Evolutionary conservation across 2,329 filamentous ascomycete genomes (phyloP).

Genomic region (Colletotrichum agaves): DNA sequence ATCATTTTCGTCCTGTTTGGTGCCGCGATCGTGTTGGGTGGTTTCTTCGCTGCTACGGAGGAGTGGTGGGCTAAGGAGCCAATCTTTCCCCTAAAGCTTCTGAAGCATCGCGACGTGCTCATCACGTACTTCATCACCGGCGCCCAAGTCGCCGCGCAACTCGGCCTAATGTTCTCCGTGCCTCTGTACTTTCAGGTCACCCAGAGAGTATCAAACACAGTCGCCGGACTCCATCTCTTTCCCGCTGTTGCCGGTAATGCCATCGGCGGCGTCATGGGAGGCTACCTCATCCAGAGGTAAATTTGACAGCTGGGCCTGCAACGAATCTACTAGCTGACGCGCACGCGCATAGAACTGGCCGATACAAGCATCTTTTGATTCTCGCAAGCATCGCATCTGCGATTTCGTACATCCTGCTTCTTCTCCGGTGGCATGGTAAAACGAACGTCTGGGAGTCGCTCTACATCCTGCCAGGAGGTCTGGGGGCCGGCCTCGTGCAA

Average conservation of each 20-base stretch:
- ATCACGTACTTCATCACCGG: slow-evolving; percentile 63
- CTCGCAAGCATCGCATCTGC: slow-evolving; percentile 61
- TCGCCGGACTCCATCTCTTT: slow-evolving; percentile 70
- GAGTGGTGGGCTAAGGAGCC: slow-evolving; percentile 60
- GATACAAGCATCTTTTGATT: slow-evolving; percentile 66
- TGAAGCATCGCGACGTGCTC: slow-evolving; percentile 62
- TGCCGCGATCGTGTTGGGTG: slow-evolving; percentile 21
- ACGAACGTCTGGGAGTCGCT: slow-evolving; percentile 66
- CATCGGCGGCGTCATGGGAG: slow-evolving; percentile 69
- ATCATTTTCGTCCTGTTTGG: slow-evolving; percentile 57
- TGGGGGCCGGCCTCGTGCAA: slow-evolving; percentile 54
- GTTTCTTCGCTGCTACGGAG: slow-evolving; percentile 25
- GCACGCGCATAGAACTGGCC: slow-evolving; percentile 59
- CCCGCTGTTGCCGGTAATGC: slow-evolving; percentile 76
- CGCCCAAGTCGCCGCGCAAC: slow-evolving; percentile 67
- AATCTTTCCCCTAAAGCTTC: slow-evolving; percentile 66
- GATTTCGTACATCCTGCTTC: slow-evolving; percentile 61
- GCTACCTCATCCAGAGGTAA: slow-evolving; percentile 63
- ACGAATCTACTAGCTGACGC: neutral
- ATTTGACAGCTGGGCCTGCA: neutral
- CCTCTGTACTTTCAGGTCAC: slow-evolving; percentile 78
- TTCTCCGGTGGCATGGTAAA: slow-evolving; percentile 68
- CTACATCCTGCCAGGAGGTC: slow-evolving; percentile 66
- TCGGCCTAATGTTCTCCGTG: slow-evolving; percentile 66
- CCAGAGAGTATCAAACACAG: slow-evolving; percentile 64